Conservation (phyloP, 345 rosid genomes). For the Sisymbrium irio region DNA sequence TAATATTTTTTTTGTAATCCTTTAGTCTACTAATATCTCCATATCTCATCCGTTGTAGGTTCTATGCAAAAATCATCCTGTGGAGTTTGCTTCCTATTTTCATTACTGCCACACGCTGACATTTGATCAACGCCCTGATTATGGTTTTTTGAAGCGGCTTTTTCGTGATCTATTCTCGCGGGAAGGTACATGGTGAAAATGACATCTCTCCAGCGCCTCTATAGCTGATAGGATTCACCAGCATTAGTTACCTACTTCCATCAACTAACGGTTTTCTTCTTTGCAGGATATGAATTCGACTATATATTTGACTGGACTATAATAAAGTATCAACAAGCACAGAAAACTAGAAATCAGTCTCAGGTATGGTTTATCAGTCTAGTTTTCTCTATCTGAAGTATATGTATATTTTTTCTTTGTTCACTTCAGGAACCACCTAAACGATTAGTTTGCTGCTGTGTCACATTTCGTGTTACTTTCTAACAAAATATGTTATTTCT, state of each 20-base stretch:
- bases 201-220: background rate
- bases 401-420: background rate
- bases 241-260: background rate
- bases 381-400: background rate
- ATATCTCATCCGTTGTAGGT: constrained; percentile 43
- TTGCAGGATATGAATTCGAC: constrained; percentile 77
- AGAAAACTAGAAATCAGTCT: constrained; percentile 63
- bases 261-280: constrained; percentile 6
- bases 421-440: background rate
- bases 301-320: constrained; percentile 94
- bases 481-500: constrained; percentile 15
- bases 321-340: constrained; percentile 83
- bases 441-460: background rate
- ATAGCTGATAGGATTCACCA: background rate
- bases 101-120: constrained; percentile 86
- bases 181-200: constrained; percentile 52
- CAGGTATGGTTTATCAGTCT: constrained; percentile 28
- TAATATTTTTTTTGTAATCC: background rate
- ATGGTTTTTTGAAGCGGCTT: constrained; percentile 86
- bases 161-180: constrained; percentile 79
- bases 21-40: background rate
- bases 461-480: background rate
- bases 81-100: constrained; percentile 85
- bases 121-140: constrained; percentile 92
- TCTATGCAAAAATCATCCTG: constrained; percentile 75